Base-by-base conservation (phyloP, 768 basidiomycete species). In the Mycena albidolilacea region DNA sequence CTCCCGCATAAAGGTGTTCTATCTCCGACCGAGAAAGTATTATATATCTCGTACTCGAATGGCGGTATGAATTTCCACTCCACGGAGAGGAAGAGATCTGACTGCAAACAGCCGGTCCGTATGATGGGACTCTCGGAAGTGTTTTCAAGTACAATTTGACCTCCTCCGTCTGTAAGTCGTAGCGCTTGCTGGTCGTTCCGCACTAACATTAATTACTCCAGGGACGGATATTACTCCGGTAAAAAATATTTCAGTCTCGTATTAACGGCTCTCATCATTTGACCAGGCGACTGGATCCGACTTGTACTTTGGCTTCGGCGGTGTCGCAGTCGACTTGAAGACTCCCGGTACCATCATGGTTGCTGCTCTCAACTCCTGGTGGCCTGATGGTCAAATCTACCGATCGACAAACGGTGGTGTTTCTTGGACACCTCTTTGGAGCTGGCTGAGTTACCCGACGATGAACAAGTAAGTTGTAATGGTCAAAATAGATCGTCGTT, bases 1-100 rank as follows among this genome's bases (percentile, higher is more conserved):
- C 78, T 93, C 37, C 89, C 91, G 3, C 92, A 93, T 81, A 92
- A 91, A 77, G 91, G 91, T 75, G 89, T 92, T 19, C 77, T 92
- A 30, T 90, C 90, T 5, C 88, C 89, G 1, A 77, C 84, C 1
- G 90, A 92, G 73, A 86, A 87, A 65, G 82, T 85, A 0, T 81
- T 93, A 7, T 93, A 92, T 75, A 82, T 92, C 38, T 89, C 90
- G 0, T 90, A 90, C 66, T 88, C 89, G 5, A 85, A 92, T 73
- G 90, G 90, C 60, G 75, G 74, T 75, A 61, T 61, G 57, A 35
- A 35, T 46, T 7, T 35, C 0, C 43, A 10, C 35, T 23, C 11
- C 52, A 9, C 5, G 19, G 23, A 21, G 44, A n/a, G 35, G 11
- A 10, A 17, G 21, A 43, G 48, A 7, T n/a, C 73, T 67, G 3